Evolutionary conservation across 805 yeast genomes (phyloP).

Genomic region (Monosporozyma solicola): DNA sequence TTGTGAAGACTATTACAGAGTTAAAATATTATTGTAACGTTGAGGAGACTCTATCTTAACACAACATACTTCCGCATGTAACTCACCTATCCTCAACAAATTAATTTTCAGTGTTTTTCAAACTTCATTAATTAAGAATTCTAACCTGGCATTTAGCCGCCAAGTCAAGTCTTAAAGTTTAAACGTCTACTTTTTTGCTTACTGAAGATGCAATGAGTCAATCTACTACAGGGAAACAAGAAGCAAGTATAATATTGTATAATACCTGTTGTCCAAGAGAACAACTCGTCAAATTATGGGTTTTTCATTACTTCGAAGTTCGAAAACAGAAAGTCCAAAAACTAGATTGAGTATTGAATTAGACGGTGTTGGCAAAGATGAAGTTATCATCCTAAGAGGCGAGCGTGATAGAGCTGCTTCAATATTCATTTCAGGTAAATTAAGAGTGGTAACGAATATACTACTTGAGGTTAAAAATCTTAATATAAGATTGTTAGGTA

Average conservation of each 20-base stretch:
- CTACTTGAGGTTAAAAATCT: conserved; percentile 62
- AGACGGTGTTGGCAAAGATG: conserved; percentile 53
- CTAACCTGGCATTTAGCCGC: neutral
- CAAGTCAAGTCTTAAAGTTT: neutral
- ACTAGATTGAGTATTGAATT: conserved; percentile 47
- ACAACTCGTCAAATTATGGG: neutral
- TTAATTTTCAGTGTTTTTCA: neutral
- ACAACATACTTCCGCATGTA: neutral
- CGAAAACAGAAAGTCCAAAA: conserved; percentile 17
- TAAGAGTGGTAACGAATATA: conserved; percentile 68
- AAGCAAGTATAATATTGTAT: too few relatives aligned
- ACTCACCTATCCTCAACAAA: neutral
- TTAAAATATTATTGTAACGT: neutral
- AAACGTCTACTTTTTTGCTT: neutral
- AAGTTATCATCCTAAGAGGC: conserved; percentile 77
- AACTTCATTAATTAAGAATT: neutral
- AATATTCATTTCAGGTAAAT: conserved; percentile 63
- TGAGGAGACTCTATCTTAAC: neutral
- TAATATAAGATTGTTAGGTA: conserved; percentile 56
- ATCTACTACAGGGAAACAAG: too few relatives aligned
- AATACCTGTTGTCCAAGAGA: too few relatives aligned
- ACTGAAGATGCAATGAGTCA: too few relatives aligned
- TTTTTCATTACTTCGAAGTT: conserved; percentile 14
- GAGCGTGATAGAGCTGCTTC: conserved; percentile 68
- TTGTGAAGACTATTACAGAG: neutral